These are phyloP conservation scores for Helianthus tuberosus DNA, from an alignment of 129 eudicot genomes.

Conservation along the genomic window DNA sequence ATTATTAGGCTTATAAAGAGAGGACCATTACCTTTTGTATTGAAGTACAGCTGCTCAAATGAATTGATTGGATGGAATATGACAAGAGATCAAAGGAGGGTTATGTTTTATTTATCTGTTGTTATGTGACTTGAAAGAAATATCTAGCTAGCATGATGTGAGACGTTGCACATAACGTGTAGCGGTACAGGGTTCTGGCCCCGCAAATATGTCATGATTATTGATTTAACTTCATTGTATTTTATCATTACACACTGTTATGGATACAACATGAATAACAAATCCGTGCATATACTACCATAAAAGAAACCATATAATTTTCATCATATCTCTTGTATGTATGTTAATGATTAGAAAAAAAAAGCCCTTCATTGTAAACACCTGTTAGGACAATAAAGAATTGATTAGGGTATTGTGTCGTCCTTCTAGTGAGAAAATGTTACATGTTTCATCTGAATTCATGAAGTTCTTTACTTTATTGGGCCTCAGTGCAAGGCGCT, in stretches of 20 bases:
- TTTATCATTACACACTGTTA: background rate
- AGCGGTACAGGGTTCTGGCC: conserved; percentile 10
- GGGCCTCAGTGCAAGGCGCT: too few species aligned
- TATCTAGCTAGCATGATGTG: conserved; percentile 19
- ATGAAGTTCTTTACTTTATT: too few species aligned
- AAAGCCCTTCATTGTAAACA: too few species aligned
- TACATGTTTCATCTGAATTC: too few species aligned
- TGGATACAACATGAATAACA: too few species aligned
- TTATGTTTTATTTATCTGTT: conserved; percentile 10
- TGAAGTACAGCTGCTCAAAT: conserved; percentile 10
- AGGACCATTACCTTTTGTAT: conserved; percentile 26
- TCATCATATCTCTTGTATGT: too few species aligned
- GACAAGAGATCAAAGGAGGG: conserved; percentile 30
- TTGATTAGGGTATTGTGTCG: too few species aligned
- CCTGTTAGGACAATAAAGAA: too few species aligned
- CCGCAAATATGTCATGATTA: conserved; percentile 23
- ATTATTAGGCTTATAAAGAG: background rate
- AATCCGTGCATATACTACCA: too few species aligned
- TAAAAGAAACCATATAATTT: too few species aligned
- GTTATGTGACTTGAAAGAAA: conserved; percentile 17
- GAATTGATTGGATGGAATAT: conserved; percentile 19
- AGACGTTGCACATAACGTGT: background rate
- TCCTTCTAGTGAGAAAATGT: too few species aligned
- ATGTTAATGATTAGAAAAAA: background rate
- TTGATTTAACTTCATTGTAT: conserved; percentile 14